These are phyloP conservation scores for Nitzschia sp. DNA, from an alignment of 108 stramenopile species.

Conservation along the genomic window DNA sequence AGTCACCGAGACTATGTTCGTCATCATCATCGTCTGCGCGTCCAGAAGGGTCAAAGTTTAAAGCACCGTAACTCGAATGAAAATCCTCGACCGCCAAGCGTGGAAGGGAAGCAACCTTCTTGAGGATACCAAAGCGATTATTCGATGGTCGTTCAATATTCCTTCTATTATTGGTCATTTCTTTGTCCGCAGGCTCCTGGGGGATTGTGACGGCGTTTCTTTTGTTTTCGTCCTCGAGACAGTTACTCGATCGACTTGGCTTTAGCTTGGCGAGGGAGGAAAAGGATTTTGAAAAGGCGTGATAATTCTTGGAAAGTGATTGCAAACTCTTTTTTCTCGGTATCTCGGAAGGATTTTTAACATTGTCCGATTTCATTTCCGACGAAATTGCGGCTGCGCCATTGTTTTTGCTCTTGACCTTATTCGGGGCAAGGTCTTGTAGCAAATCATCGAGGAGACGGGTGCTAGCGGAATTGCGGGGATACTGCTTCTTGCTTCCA, in stretches of 20 bases:
- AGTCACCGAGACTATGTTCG: slow-evolving; percentile 1
- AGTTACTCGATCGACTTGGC: background rate
- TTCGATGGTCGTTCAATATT: background rate
- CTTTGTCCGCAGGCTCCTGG: background rate
- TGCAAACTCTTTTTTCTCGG: no score
- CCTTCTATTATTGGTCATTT: background rate
- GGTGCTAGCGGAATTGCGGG: background rate
- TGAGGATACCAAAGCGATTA: background rate
- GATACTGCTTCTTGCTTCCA: background rate
- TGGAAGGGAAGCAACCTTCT: background rate
- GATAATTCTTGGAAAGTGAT: background rate
- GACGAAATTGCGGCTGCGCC: no score
- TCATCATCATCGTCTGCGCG: background rate
- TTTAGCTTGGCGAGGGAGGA: background rate
- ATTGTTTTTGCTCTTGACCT: no score
- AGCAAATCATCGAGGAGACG: slow-evolving; percentile 1
- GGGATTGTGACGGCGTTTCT: background rate
- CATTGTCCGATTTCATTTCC: no score
- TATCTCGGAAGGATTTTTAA: no score
- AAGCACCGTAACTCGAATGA: background rate
- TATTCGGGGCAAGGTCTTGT: background rate
- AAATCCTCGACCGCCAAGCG: background rate
- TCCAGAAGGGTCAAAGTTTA: background rate
- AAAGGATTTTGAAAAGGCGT: background rate
- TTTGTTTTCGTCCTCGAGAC: background rate